Base-by-base conservation (phyloP, 2,329 filamentous ascomycete genomes). In the Stagonosporopsis vannaccii region DNA sequence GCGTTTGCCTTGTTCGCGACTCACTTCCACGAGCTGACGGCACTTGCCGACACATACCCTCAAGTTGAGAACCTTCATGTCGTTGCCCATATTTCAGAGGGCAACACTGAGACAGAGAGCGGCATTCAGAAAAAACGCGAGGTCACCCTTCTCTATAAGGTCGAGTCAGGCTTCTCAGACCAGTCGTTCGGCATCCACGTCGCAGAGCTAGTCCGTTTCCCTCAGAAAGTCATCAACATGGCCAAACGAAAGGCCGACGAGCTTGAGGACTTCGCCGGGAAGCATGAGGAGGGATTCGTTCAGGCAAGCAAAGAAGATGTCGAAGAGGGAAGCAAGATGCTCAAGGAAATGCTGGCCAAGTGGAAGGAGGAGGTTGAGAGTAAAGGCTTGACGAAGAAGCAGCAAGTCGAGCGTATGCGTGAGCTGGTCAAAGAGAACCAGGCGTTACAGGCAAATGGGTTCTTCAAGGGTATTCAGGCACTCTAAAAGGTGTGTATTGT, bases 111-210 rank as follows among this genome's bases (percentile, higher is more conserved):
- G 30, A 75, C 78, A 8, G 72, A 74, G 4, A 62, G 70, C 15
- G 73, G 75, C 8, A 68, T 73, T 25, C 72, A 76, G 43, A 70
- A 71, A 62, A 61, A 81, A 82, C 63, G 84, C 35, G 92, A 98
- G 78, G 96, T 99, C 42, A 98, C 94, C 1, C 84, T 99, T 6
- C 85, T 99, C 6, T 99, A 99, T 82, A 96, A 97, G 79, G 95
- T 99, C 32, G 91, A 96, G 71, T 91, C 91, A 0, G 95, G 95
- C 44, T 90, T 99, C 67, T 97, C 92, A 73, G 95, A 99, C 76
- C 95, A 99, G 79, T 95, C 90, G 56, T 99, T 99, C 75, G 95
- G 95, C 67, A 99, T 99, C 67, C 95, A 99, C 77, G 96, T 99
- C 13, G 95, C 95, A 0, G 95, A 99, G 79, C 85, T 99, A 6